A percentile compares a stretch with the other conserved stretches of the same genome.
These are phyloP conservation scores for Tilletia setariae DNA, from an alignment of 1,284 basidiomycete genomes.

Conservation along the genomic window DNA sequence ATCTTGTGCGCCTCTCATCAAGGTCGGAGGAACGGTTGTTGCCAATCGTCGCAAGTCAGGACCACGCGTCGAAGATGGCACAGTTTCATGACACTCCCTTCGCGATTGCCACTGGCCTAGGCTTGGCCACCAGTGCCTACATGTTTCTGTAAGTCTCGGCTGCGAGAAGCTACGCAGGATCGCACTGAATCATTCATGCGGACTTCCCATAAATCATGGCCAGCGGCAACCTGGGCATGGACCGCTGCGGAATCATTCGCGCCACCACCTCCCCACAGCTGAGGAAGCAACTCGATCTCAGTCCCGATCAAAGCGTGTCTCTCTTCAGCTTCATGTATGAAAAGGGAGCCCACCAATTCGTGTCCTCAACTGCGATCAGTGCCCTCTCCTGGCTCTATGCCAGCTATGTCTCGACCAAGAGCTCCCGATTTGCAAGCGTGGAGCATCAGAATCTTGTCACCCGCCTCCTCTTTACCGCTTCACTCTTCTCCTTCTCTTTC, in stretches of 20 bases:
- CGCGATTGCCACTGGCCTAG: neutral
- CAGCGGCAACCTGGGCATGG: slow-evolving; percentile 4
- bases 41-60: too few relatives aligned
- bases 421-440: neutral
- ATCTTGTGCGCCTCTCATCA: too few relatives aligned
- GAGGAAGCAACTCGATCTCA: neutral
- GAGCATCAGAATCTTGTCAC: neutral
- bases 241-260: neutral
- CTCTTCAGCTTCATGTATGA: slow-evolving; percentile 3
- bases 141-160: neutral
- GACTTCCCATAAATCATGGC: neutral
- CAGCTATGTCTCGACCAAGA: neutral
- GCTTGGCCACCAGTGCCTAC: neutral
- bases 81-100: slow-evolving; percentile 3
- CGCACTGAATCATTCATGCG: too few relatives aligned
- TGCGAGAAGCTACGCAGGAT: too few relatives aligned
- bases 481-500: neutral
- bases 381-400: neutral
- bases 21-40: too few relatives aligned
- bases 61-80: neutral
- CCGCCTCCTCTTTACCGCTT: neutral
- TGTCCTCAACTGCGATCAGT: neutral
- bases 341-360: neutral
- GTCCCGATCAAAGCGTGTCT: neutral
- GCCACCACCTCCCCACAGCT: neutral